Evolutionary conservation across 2,329 filamentous ascomycete species (phyloP).

Genomic region (Didymella lethalis): DNA sequence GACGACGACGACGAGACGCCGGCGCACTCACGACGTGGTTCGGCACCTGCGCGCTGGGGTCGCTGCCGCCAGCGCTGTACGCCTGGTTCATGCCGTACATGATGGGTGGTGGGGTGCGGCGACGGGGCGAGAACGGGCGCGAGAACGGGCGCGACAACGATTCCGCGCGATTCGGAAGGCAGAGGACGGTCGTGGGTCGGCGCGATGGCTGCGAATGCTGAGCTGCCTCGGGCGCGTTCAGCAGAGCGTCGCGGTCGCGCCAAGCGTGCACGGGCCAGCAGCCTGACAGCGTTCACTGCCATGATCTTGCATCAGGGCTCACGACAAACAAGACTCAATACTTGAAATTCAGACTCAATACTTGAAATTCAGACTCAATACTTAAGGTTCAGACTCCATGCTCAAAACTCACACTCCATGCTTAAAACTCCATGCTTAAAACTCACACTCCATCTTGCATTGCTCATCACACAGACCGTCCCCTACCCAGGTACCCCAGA

Average conservation of each 20-base stretch:
- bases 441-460: neutral
- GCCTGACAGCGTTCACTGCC: no score
- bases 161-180: conserved; percentile 24
- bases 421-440: no score
- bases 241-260: conserved; percentile 19
- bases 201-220: conserved; percentile 14
- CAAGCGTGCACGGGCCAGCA: conserved; percentile 16
- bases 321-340: neutral
- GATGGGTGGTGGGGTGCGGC: conserved; percentile 37
- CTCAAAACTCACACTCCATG: no score
- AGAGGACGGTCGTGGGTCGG: conserved; percentile 6
- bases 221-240: conserved; percentile 16
- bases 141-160: neutral
- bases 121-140: neutral
- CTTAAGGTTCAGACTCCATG: no score
- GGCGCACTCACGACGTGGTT: conserved; percentile 41
- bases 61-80: conserved; percentile 37
- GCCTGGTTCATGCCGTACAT: conserved; percentile 49
- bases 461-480: neutral
- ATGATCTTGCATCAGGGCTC: no score
- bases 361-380: no score
- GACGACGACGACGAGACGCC: neutral
- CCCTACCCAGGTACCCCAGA: no score
- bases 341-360: no score
- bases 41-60: conserved; percentile 49